These are phyloP conservation scores for Gentiana straminea DNA, from an alignment of 257 asterid species.

Conservation along the genomic window DNA sequence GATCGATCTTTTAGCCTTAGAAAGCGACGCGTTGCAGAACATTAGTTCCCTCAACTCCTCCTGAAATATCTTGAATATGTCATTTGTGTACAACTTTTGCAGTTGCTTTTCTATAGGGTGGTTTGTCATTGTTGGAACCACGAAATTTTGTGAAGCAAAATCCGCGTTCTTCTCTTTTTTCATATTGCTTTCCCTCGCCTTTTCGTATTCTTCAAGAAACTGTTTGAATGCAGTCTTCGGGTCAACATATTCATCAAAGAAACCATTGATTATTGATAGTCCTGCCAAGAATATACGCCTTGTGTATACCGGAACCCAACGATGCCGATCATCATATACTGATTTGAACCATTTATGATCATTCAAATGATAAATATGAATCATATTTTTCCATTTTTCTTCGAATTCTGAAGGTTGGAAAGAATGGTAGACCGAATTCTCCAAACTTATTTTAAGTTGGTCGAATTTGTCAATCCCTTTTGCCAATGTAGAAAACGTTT, in stretches of 20 bases:
- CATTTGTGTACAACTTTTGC: not conserved
- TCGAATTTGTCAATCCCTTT: conserved; percentile 21
- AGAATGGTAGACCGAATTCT: conserved; percentile 26
- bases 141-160: not conserved
- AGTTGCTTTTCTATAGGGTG: not conserved
- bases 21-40: not conserved
- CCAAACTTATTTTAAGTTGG: conserved; percentile 18
- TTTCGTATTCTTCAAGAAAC: not conserved
- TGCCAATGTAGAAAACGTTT: conserved; percentile 18
- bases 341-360: conserved; percentile 30
- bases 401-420: conserved; percentile 34
- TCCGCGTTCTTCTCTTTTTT: not conserved
- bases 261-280: conserved; percentile 11
- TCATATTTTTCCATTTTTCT: conserved; percentile 42
- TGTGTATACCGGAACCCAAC: conserved; percentile 49
- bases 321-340: conserved; percentile 39
- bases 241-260: not conserved
- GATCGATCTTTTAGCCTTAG: no score
- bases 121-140: no score
- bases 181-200: not conserved
- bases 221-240: not conserved
- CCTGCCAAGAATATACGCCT: conserved; percentile 41
- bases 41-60: not conserved
- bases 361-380: conserved; percentile 21
- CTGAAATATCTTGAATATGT: not conserved